Base-by-base conservation (phyloP, 257 asterid species). In the Nyctanthes arbortristis region DNA sequence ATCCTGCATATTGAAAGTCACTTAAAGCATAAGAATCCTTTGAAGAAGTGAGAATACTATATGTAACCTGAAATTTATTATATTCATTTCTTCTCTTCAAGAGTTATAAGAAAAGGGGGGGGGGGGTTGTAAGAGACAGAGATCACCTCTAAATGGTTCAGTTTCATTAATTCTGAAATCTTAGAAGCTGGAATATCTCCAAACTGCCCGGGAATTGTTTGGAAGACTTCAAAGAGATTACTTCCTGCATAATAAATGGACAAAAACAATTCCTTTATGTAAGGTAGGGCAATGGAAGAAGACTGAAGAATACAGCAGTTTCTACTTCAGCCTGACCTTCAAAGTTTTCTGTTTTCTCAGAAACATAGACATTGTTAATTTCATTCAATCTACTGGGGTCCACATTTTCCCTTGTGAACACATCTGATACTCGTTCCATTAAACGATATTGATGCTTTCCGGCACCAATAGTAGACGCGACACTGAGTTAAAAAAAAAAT, bases 111-210 rank as follows among this genome's bases (percentile, higher is more conserved):
- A 2, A 18, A n/a, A 3, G 6, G 0, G 7, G 1, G n/a, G 47
- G 52, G 22, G 5, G 22, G 22, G n/a, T n/a, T n/a, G n/a, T n/a
- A n/a, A 47, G 57, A 49, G 57, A n/a, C 27, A 47, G 57, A 7
- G 57, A 13, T 75, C 76, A 90, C 98, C 98, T 90, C 92, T 76
- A 93, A 76, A 78, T 76, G 82, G 52, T 88, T 85, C 81, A 81
- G 47, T 71, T 88, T 93, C 93, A 85, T 80, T 75, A 90, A 37
- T 73, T 93, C 98, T 61, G 93, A 79, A 71, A 90, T 81, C 82
- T 82, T 93, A 73, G 87, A 72, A 77, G 80, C 79, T 37, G 84
- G 84, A 27, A 84, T 64, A 75, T 87, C 92, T 64, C 60, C 81
- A 75, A 45, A 68, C 31, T 80, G 80, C 69, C 89, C 89, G 58